Conservation (phyloP, 148 eudicot species). For the Polygonum aviculare region DNA sequence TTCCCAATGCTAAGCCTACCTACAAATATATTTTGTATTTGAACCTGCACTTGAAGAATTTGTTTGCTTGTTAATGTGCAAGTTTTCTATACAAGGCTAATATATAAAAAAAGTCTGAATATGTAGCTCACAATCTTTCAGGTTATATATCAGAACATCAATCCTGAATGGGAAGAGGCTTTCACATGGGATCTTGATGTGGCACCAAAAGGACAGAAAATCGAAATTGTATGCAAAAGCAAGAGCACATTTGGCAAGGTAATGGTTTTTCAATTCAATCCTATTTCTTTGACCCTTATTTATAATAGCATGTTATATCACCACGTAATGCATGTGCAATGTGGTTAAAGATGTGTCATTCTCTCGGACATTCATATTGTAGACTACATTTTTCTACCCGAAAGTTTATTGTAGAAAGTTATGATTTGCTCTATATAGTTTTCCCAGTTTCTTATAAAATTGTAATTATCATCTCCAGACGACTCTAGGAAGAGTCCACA, state of each 20-base stretch:
- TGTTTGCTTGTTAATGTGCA: not conserved
- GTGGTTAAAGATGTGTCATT: not conserved
- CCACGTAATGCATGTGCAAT: not conserved
- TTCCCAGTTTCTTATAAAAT: not conserved
- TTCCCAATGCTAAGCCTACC: not conserved
- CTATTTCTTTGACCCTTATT: not conserved
- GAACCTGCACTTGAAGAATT: not conserved
- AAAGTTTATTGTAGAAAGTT: not conserved
- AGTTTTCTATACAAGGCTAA: not conserved
- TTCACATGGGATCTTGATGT: conserved; percentile 82
- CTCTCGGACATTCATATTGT: not conserved
- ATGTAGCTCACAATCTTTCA: conserved; percentile 13
- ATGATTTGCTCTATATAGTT: not conserved
- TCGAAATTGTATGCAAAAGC: conserved; percentile 75
- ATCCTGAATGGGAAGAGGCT: conserved; percentile 78
- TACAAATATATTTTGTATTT: not conserved
- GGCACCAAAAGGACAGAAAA: conserved; percentile 85
- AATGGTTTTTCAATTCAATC: conserved; percentile 4
- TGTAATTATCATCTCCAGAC: conserved; percentile 35
- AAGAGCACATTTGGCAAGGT: conserved; percentile 83
- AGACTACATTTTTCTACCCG: not conserved
- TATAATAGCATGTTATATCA: not conserved
- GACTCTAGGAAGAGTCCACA: conserved; percentile 63
- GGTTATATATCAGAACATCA: conserved; percentile 53
- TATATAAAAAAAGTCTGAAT: not conserved